Evolutionary conservation across 108 stramenopile genomes (phyloP).

Genomic region (Fistulifera pelliculosa): DNA sequence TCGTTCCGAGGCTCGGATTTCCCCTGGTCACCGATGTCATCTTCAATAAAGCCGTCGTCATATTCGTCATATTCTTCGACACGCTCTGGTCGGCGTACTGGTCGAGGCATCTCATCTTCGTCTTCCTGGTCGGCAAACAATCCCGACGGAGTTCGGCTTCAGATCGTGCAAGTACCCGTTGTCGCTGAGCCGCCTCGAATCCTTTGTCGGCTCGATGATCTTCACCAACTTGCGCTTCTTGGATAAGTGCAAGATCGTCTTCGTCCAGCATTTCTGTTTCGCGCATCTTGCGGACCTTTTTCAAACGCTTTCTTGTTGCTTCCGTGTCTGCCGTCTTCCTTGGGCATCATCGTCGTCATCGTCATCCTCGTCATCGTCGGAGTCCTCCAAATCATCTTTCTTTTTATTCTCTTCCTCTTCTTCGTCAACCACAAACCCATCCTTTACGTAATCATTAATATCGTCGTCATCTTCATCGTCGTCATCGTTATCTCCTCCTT

Average conservation of each 20-base stretch:
- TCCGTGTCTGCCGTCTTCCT: slow-evolving; percentile 15
- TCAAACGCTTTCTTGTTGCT: slow-evolving; percentile 9
- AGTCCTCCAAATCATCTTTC: slow-evolving; percentile 49
- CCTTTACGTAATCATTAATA: slow-evolving; percentile 74
- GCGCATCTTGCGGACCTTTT: slow-evolving; percentile 42
- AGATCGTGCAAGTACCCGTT: slow-evolving; percentile 40
- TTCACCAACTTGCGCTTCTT: slow-evolving; percentile 37
- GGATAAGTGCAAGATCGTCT: slow-evolving; percentile 77
- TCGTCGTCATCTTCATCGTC: slow-evolving; percentile 70
- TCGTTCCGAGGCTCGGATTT: slow-evolving; percentile 33
- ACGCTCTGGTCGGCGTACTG: not conserved
- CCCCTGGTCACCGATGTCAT: slow-evolving; percentile 74
- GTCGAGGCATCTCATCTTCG: slow-evolving; percentile 30
- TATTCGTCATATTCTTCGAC: slow-evolving; percentile 73
- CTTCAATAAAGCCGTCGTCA: slow-evolving; percentile 87
- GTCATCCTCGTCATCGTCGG: slow-evolving; percentile 64
- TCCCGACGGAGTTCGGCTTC: slow-evolving; percentile 57
- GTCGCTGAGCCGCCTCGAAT: slow-evolving; percentile 18
- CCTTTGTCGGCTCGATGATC: slow-evolving; percentile 18
- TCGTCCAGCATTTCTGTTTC: slow-evolving; percentile 61
- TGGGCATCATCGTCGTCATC: slow-evolving; percentile 35
- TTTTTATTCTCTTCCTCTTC: slow-evolving; percentile 39
- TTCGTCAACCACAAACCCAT: slow-evolving; percentile 86
- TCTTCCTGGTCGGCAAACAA: slow-evolving; percentile 64
- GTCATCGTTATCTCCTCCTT: slow-evolving; percentile 64